Base-by-base conservation (phyloP, 805 yeast species). In the Barnettozyma sucrosica region DNA sequence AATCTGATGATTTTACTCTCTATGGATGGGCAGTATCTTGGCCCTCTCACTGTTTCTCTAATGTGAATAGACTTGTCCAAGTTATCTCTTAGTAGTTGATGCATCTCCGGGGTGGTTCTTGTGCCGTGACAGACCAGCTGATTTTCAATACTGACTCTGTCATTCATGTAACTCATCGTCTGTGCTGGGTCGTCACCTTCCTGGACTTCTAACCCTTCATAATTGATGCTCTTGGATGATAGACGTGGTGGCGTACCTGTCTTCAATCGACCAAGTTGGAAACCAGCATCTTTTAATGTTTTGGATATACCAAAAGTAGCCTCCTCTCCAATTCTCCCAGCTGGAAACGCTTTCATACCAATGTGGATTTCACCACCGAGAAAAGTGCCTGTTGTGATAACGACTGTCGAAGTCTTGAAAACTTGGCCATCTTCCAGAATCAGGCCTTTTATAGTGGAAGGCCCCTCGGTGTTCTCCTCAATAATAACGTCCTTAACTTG, bases 161-260 rank as follows among this genome's bases (percentile, higher is more conserved):
- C 85, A 63, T 87, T 88, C 75, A 89, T 63, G 56, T 71, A 89
- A 50, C 96, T 87, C 89, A 92, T 89, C 18, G 99, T 96, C 48
- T 77, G 79, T 0, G 97, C 95, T 2, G 92, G 89, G 24, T 68
- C 64, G 59, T 92, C 97, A 9, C 97, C 95, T 3, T 75, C 74
- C 63, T 92, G 96, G 2, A 73, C 73, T n/a, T 69, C 69, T 48
- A 93, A 66, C n/a, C 71, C 66, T 1, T 69, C 55, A 58, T 81
- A 90, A 61, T 92, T 72, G 20, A 93, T 89, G 1, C 92, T 76
- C 45, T 75, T 74, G 1, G 81, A 74, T 41, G 85, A 83, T 23
- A 93, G 67, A 49, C 99, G 73, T 2, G 98, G 96, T 0, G 99
- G 99, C 0, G 99, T 93, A 0, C 99, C 99, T 0, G 99, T 93